Conservation (phyloP, 805 yeast genomes). For the Huiozyma naganishii region DNA sequence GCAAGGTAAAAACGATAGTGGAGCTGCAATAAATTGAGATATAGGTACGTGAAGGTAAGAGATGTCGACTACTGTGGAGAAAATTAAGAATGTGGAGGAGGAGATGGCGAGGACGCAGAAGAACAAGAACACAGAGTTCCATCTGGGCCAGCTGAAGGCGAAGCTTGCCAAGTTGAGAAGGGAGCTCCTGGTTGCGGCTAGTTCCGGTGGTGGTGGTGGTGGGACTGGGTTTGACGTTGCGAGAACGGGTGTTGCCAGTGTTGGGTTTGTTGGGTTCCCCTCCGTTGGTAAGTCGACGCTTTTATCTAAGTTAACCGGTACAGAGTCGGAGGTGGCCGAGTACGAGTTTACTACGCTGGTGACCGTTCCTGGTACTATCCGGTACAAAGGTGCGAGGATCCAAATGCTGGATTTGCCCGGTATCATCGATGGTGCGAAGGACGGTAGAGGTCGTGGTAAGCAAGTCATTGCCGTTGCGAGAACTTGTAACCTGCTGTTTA, state of each 20-base stretch:
- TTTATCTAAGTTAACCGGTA: slow-evolving; percentile 82
- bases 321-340: slow-evolving; percentile 95
- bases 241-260: slow-evolving; percentile 95
- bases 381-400: slow-evolving; percentile 92
- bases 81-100: slow-evolving; percentile 82
- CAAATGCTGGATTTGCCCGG: slow-evolving; percentile 93
- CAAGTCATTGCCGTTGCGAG: slow-evolving; percentile 99
- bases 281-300: slow-evolving; percentile 83
- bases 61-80: slow-evolving; percentile 61
- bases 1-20: no score
- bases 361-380: slow-evolving; percentile 93
- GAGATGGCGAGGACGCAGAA: slow-evolving; percentile 98
- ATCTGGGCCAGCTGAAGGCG: slow-evolving; percentile 94
- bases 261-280: slow-evolving; percentile 97
- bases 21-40: no score
- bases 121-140: slow-evolving; percentile 95
- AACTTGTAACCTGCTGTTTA: slow-evolving; percentile 85
- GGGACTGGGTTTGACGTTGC: slow-evolving; percentile 97
- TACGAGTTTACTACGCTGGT: slow-evolving; percentile 96
- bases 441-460: slow-evolving; percentile 85
- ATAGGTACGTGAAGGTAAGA: background rate
- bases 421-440: slow-evolving; percentile 83
- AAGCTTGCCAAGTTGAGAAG: slow-evolving; percentile 90
- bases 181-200: slow-evolving; percentile 65
- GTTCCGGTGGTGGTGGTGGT: slow-evolving; percentile 77